Conservation (phyloP, 176 grass and related monocot species). For the Oryza australiensis region DNA sequence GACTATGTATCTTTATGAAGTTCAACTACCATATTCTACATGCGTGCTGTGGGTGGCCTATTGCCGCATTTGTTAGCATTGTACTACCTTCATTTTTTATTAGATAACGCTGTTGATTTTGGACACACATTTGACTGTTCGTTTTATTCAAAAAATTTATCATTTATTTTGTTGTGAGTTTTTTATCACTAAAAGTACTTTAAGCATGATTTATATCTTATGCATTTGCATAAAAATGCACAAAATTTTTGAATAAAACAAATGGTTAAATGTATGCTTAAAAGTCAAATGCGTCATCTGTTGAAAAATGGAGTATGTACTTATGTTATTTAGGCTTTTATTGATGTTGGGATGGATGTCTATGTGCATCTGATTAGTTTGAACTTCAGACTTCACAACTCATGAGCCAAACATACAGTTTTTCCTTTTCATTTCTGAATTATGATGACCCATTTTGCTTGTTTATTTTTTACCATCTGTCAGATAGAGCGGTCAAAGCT, state of each 20-base stretch:
- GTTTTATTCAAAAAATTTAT: too few relatives aligned
- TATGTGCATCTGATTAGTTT: background rate
- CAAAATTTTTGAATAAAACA: too few relatives aligned
- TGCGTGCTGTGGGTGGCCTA: background rate
- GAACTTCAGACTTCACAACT: background rate
- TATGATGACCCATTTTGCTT: background rate
- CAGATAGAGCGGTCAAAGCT: slow-evolving; percentile 62
- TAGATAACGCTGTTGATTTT: too few relatives aligned
- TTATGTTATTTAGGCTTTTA: background rate
- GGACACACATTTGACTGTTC: too few relatives aligned
- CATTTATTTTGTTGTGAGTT: too few relatives aligned
- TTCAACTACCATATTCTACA: background rate
- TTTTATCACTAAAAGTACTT: too few relatives aligned
- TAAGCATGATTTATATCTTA: too few relatives aligned
- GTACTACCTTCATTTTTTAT: too few relatives aligned
- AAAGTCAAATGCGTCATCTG: too few relatives aligned
- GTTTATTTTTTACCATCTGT: slow-evolving; percentile 20
- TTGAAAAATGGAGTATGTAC: too few relatives aligned
- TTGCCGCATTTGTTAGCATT: background rate
- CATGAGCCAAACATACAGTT: background rate
- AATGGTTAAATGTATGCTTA: too few relatives aligned
- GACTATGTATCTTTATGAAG: background rate
- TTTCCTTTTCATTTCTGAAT: slow-evolving; percentile 13
- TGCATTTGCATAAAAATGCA: too few relatives aligned
- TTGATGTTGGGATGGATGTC: slow-evolving; percentile 2